Percentiles rank a stretch among this genome's conserved stretches.
Evolutionary conservation across 352 stramenopile species (phyloP).

Genomic region (Phytophthora meadii): DNA sequence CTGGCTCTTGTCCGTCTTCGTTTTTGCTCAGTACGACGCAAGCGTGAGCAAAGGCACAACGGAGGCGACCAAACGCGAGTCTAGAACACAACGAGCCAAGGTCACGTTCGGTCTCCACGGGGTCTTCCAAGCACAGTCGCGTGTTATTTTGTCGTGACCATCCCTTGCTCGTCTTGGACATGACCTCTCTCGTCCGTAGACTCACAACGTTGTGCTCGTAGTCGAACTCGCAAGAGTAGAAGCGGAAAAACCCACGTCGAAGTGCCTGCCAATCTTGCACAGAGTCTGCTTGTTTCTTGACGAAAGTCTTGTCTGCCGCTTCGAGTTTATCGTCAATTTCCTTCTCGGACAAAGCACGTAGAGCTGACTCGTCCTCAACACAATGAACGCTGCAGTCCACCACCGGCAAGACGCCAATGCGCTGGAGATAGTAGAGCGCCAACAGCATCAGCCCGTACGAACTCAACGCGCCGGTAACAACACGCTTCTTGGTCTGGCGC

Average conservation of each 20-base stretch:
- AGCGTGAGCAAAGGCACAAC: conserved; percentile 58
- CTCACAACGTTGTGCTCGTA: conserved; percentile 69
- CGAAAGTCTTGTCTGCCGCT: conserved; percentile 24
- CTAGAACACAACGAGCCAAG: conserved; percentile 73
- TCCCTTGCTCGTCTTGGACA: conserved; percentile 54
- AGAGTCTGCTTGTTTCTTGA: conserved; percentile 5
- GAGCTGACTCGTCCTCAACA: conserved; percentile 25
- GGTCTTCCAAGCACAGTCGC: conserved; percentile 79
- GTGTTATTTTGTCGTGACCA: conserved; percentile 48
- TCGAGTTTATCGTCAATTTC: conserved; percentile 33
- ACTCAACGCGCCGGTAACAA: conserved; percentile 51
- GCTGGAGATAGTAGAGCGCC: conserved; percentile 76
- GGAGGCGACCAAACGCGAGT: conserved; percentile 57
- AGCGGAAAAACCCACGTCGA: conserved; percentile 73
- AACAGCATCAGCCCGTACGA: conserved; percentile 80
- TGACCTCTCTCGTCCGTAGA: conserved; percentile 39
- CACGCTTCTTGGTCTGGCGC: conserved; percentile 40
- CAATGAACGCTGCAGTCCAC: conserved; percentile 47
- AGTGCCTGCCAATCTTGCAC: conserved; percentile 43
- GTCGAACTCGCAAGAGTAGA: conserved; percentile 79
- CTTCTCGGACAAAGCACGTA: conserved; percentile 29
- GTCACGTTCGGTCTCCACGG: conserved; percentile 73
- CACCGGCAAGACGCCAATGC: conserved; percentile 43
- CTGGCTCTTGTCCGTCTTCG: conserved; percentile 15
- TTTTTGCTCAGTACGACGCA: conserved; percentile 41